Evolutionary conservation across 2,329 filamentous ascomycete species (phyloP), one percentile per base, ranked within the genome.

Genomic region (Fusarium xylarioides): DNA sequence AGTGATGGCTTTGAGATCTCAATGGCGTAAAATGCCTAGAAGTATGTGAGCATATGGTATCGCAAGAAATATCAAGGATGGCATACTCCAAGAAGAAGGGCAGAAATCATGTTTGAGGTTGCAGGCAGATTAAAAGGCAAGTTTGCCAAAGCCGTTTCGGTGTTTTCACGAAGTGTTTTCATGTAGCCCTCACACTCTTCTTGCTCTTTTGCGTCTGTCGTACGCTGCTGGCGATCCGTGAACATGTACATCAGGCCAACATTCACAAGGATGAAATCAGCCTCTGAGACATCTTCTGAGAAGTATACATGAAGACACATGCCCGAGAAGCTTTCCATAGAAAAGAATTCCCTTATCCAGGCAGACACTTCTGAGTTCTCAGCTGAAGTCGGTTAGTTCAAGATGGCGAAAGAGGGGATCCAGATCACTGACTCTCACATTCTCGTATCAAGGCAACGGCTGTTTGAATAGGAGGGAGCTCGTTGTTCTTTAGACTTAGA

Each of bases 201-300:
- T 18, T 73, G 74, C 32, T 76, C 73, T n/a, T 76, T 62, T 7
- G 65, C 43, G n/a, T 57, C 49, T 8, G 53, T 19, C 12, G 63
- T 44, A 15, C 63, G 63, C 19, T 74, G 58, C 32, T 63, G 55
- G 11, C 72, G 68, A 47, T 80, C 80, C 47, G 64, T 65, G 55
- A 81, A 80, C 28, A 82, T 71, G 32, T 77, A 79, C 42, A 79
- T 73, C 11, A 82, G 74, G 5, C 80, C 79, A 7, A 76, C 70
- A 35, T 82, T 81, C 3, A 79, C 78, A n/a, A 79, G 77, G 56
- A 82, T 81, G 32, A 80, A 81, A 38, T 80, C 78, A 11, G 79
- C 73, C 28, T 81, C 78, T 11, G 77, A 74, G 49, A 78, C 75
- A 46, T 81, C 78, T 5, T 77, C 78, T 4, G 79, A 76, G 52